A percentile compares a stretch with the other conserved stretches of the same genome.
Conservation (phyloP, 2,329 filamentous ascomycete species). For the Dactylellina drechsleri region DNA sequence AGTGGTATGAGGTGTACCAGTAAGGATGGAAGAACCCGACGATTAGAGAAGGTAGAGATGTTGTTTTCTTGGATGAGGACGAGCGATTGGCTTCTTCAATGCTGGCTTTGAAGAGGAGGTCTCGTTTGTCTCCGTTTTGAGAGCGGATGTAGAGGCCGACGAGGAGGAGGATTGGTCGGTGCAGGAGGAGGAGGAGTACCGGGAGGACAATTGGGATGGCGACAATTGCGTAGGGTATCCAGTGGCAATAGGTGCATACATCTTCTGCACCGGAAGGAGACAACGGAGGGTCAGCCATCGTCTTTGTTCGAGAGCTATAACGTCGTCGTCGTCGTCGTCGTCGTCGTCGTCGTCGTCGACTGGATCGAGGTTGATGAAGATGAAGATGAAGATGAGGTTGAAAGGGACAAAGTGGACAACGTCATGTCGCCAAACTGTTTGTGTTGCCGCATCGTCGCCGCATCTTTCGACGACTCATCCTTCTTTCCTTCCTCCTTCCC, state of each 20-base stretch:
- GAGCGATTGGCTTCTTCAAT: slow-evolving; percentile 13
- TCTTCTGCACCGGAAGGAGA: slow-evolving; percentile 14
- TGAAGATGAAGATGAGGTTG: slow-evolving; percentile 7
- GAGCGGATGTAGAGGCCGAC: slow-evolving; percentile 38
- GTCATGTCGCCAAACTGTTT: background rate
- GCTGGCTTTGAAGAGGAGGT: slow-evolving; percentile 18
- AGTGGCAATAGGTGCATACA: slow-evolving; percentile 40
- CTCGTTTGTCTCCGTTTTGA: slow-evolving; percentile 42
- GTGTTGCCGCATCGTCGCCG: slow-evolving; percentile 38
- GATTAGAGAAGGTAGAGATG: slow-evolving; percentile 63
- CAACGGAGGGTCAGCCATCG: slow-evolving; percentile 12
- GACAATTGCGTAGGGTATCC: slow-evolving; percentile 24
- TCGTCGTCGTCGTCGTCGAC: background rate
- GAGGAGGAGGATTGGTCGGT: slow-evolving; percentile 35
- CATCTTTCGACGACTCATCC: slow-evolving; percentile 39
- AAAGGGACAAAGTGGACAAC: slow-evolving; percentile 1
- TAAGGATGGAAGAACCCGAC: slow-evolving; percentile 98
- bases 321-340: background rate
- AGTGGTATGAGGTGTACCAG: slow-evolving; percentile 69
- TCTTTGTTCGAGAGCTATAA: background rate
- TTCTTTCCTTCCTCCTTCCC: background rate
- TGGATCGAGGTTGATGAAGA: background rate
- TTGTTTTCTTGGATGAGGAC: slow-evolving; percentile 1
- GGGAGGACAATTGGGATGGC: slow-evolving; percentile 32
- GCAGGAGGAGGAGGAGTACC: slow-evolving; percentile 28